Evolutionary conservation across 805 yeast species (phyloP), one percentile per base, ranked within the genome.

Genomic region (Kluyveromyces lactis): DNA sequence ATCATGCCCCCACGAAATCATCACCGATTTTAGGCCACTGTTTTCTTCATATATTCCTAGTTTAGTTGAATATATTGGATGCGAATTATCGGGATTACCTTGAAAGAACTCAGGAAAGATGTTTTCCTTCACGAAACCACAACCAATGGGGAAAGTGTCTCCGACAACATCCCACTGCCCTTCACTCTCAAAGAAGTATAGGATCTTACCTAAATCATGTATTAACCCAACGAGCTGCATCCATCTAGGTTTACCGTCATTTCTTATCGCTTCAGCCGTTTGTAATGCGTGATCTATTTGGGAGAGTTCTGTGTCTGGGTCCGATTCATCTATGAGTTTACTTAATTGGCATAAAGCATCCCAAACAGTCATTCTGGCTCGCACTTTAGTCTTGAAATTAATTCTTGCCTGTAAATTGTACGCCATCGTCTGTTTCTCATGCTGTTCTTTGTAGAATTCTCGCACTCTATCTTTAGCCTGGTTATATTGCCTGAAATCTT

Each of bases 111-210:
- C 80, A 32, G 77, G 71, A 47, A 73, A 75, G 11, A 80, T 79
- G 36, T 75, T 77, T 45, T 72, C 70, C 42, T 71, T 71, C 49
- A 75, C 77, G 50, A 69, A 79, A 42, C 69, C 69, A 55, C 87
- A 80, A 2, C 87, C 87, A 18, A 80, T 84, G 0, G 86, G 84
- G 50, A 80, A 80, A 2, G 86, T 80, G 53, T 80, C 87, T 4
- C 87, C 87, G 16, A 80, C 87, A 23, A 80, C 87, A 52, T 80
- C 86, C 86, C 86, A 80, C 55, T 80, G 86, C 6, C 86, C 86
- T 48, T 75, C 68, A 11, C 85, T 79, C 48, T 78, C 86, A 51
- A 73, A 80, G 47, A 79, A 80, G 53, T 80, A 80, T 13, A 80
- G 63, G 13, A 80, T 65, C 50, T 80, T 80, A 0, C 87, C 87